Evolutionary conservation across 2,329 filamentous ascomycete genomes (phyloP), one percentile per base, ranked within the genome.

Genomic region (Fusarium secorum): DNA sequence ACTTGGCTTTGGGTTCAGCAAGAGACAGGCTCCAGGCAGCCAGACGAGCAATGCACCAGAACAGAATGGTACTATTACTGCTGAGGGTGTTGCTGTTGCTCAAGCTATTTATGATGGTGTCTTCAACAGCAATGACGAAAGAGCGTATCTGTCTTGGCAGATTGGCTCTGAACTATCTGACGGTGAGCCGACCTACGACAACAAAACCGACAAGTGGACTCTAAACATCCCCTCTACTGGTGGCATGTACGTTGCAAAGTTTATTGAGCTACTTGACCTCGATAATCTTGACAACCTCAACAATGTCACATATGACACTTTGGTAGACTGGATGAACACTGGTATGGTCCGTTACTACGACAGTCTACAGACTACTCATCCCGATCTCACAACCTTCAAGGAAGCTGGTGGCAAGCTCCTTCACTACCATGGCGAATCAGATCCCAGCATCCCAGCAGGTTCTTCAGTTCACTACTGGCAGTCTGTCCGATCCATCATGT

Each of bases 191-290:
- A 58, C 18, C 6, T 61, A 58, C 15, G 13, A 61, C 9, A 58
- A 58, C 33, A 3, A 48, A 2, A 61, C 58, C 10, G 41, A 58
- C 7, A 39, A 61, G 18, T 61, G 52, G 52, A 30, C 41, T 20
- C 9, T 58, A 6, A 61, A 58, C 18, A 61, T 61, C 11, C 52
- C 58, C 8, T 30, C 20, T 8, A 48, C 58, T 20, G 52, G 58
- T 28, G 58, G 58, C 2, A 48, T 61, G 52, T 61, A 48, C 24
- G 58, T 58, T 35, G 52, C 33, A 22, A 61, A 61, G 41, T 61
- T 61, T 3, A 48, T 61, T 17, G 26, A 61, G 28, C 52, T 61
- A 3, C 28, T 58, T 2, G 58, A 48, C 3, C 52, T 35, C 4
- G 35, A 58, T 4, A 58, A 48, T 7, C 52, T 61, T 1, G 33